phyloP scores from a whole-genome alignment of 2,329 filamentous ascomycete species.

The Penicillium sp. region DNA sequence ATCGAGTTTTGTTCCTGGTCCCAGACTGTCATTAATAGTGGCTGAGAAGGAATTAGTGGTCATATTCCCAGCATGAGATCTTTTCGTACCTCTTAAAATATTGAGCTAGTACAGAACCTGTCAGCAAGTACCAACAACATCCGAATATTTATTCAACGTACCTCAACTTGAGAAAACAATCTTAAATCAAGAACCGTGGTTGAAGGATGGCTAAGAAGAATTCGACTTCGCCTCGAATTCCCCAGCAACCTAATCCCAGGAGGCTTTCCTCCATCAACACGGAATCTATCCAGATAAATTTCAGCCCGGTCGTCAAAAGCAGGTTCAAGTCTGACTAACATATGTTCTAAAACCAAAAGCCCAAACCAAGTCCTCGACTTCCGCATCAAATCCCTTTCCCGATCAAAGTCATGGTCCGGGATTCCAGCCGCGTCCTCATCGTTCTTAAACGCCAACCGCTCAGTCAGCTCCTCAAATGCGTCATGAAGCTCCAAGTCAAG shows the following conservation, averaged over 20 bases:
- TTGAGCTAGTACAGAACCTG: conserved; percentile 37
- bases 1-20: conserved; percentile 22
- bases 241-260: conserved; percentile 41
- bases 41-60: conserved; percentile 21
- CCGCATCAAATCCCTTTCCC: conserved; percentile 39
- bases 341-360: conserved; percentile 55
- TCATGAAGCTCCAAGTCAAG: conserved; percentile 50
- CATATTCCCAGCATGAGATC: no score
- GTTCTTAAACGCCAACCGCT: conserved; percentile 28
- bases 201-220: conserved; percentile 45
- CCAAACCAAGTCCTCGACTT: conserved; percentile 54
- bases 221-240: conserved; percentile 46
- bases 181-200: conserved; percentile 53
- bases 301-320: background rate
- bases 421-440: conserved; percentile 17
- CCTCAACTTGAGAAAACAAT: conserved; percentile 54
- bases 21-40: conserved; percentile 40
- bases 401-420: conserved; percentile 12
- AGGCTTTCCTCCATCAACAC: conserved; percentile 48
- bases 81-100: conserved; percentile 36
- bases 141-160: conserved; percentile 6
- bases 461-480: conserved; percentile 43
- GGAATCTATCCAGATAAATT: conserved; percentile 26
- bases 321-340: conserved; percentile 22
- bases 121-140: conserved; percentile 2